Conservation (phyloP, 2,329 filamentous ascomycete species). For the Lachnum nothofagi region DNA sequence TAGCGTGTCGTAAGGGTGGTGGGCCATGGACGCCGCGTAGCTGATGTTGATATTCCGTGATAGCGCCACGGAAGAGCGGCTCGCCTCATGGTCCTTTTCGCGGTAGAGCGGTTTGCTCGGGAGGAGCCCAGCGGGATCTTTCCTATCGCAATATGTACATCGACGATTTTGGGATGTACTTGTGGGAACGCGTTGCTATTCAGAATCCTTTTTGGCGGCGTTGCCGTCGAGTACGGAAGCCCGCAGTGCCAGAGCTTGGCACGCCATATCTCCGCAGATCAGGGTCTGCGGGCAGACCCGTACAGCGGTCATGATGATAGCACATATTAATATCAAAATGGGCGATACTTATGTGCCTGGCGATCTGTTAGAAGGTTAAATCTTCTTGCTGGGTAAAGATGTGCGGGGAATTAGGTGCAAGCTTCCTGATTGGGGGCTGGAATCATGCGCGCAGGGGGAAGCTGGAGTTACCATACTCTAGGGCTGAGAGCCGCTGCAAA, state of each 20-base stretch:
- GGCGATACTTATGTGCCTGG: too few species aligned
- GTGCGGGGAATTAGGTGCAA: too few species aligned
- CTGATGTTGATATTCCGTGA: background rate
- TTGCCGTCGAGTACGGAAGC: background rate
- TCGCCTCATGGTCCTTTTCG: background rate
- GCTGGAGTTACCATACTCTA: too few species aligned
- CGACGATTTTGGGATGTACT: background rate
- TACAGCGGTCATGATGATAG: too few species aligned
- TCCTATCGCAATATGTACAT: background rate
- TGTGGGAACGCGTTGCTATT: background rate
- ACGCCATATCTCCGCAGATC: too few species aligned
- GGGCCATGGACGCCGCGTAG: background rate
- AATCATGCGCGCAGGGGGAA: too few species aligned
- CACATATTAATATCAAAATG: too few species aligned
- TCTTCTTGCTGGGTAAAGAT: too few species aligned
- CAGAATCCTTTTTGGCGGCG: background rate
- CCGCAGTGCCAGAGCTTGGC: background rate
- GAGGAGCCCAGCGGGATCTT: background rate
- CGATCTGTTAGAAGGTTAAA: too few species aligned
- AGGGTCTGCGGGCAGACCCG: too few species aligned
- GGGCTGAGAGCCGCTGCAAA: too few species aligned
- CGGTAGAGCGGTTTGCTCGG: background rate
- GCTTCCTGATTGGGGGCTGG: too few species aligned
- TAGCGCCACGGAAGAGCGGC: background rate
- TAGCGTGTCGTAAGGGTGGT: background rate